These are phyloP conservation scores for Globisporangium echinulatum DNA, from an alignment of 352 stramenopile species.

Conservation along the genomic window DNA sequence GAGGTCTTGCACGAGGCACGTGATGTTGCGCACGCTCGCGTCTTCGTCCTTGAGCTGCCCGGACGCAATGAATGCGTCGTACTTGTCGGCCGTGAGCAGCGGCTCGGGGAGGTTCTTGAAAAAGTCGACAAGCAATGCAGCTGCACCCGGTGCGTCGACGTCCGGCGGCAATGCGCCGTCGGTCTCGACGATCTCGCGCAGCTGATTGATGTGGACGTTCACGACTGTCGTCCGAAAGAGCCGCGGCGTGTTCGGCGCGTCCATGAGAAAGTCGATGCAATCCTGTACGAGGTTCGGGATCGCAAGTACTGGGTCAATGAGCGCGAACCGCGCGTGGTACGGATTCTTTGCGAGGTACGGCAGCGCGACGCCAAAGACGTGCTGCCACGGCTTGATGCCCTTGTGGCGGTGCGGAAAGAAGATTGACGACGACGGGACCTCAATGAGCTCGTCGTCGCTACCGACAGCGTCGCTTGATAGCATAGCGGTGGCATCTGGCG, in stretches of 20 bases:
- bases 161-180: conserved; percentile 53
- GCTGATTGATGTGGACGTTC: conserved; percentile 57
- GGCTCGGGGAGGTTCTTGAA: conserved; percentile 72
- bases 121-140: conserved; percentile 71
- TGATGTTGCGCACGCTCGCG: conserved; percentile 70
- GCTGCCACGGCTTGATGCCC: conserved; percentile 78
- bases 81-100: conserved; percentile 70
- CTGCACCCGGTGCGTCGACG: conserved; percentile 56
- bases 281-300: conserved; percentile 76
- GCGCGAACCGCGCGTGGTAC: conserved; percentile 70
- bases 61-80: conserved; percentile 74
- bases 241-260: conserved; percentile 54
- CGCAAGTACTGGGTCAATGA: conserved; percentile 67
- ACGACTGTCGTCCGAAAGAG: conserved; percentile 78
- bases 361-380: conserved; percentile 72
- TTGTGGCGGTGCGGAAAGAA: conserved; percentile 67
- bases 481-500: not conserved
- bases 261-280: conserved; percentile 62
- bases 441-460: conserved; percentile 31
- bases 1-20: conserved; percentile 72
- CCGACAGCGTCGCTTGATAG: not conserved
- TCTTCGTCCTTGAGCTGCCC: conserved; percentile 66
- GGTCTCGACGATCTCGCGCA: conserved; percentile 70
- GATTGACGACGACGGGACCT: conserved; percentile 29
- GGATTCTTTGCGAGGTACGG: conserved; percentile 72